These are phyloP conservation scores for Alternaria triticimaculans DNA, from an alignment of 2,329 filamentous ascomycete species.

Conservation along the genomic window DNA sequence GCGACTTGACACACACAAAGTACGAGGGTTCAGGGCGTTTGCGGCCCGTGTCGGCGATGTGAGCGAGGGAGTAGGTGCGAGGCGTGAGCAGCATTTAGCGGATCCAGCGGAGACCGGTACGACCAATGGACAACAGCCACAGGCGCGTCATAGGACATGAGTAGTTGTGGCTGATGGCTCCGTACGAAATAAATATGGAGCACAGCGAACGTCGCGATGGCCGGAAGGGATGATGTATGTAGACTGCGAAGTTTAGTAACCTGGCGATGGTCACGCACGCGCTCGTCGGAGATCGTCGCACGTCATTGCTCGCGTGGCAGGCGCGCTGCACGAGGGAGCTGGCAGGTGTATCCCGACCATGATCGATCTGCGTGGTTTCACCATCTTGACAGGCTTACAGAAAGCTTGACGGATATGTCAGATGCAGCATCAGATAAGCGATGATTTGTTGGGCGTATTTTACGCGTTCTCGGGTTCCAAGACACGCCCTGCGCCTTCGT, in stretches of 20 bases:
- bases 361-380: neutral
- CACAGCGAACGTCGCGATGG: neutral
- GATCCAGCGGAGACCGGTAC: slow-evolving; percentile 28
- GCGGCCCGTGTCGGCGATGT: slow-evolving; percentile 43
- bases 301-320: slow-evolving; percentile 18
- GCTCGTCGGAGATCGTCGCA: slow-evolving; percentile 11
- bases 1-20: slow-evolving; percentile 42
- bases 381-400: neutral
- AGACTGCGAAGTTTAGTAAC: neutral
- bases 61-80: slow-evolving; percentile 49
- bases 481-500: neutral
- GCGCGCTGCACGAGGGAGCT: slow-evolving; percentile 10
- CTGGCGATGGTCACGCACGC: slow-evolving; percentile 12
- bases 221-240: slow-evolving; percentile 4
- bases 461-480: neutral
- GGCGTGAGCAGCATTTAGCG: slow-evolving; percentile 52
- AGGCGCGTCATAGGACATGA: slow-evolving; percentile 23
- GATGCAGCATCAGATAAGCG: neutral
- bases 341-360: neutral
- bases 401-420: neutral
- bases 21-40: slow-evolving; percentile 40
- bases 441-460: neutral
- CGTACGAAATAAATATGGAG: neutral
- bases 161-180: slow-evolving; percentile 12
- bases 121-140: slow-evolving; percentile 21